A percentile compares a stretch with the other conserved stretches of the same genome.
Evolutionary conservation across 306 rosid genomes (phyloP).

Genomic region (Arachis hypogaea): DNA sequence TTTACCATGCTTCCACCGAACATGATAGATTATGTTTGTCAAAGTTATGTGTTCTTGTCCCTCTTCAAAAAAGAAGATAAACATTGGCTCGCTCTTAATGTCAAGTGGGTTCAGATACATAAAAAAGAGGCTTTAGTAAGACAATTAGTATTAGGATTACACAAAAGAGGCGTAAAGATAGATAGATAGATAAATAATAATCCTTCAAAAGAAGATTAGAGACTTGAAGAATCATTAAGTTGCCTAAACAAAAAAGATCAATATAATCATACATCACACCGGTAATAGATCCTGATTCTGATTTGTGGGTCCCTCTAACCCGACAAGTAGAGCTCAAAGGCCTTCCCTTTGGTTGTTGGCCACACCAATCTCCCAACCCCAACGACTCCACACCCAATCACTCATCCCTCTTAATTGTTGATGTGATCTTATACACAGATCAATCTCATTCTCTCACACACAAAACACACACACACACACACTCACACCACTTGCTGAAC

Average conservation of each 20-base stretch:
- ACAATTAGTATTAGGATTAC: conserved; percentile 19
- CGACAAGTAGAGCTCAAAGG: conserved; percentile 56
- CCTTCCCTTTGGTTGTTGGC: conserved; percentile 67
- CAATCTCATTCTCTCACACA: conserved; percentile 27
- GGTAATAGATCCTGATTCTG: conserved; percentile 77
- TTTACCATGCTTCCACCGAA: conserved; percentile 39
- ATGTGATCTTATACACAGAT: conserved; percentile 48
- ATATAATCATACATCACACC: conserved; percentile 72
- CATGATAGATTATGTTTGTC: conserved; percentile 33
- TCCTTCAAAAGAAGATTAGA: neutral
- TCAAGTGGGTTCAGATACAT: conserved; percentile 50
- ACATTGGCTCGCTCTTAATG: conserved; percentile 38
- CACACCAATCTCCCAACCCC: conserved; percentile 59
- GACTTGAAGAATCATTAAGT: conserved; percentile 34
- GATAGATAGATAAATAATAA: conserved; percentile 12
- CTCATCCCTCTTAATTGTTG: conserved; percentile 47
- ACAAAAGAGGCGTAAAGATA: neutral
- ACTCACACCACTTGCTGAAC: conserved; percentile 37
- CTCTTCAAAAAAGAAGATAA: conserved; percentile 35
- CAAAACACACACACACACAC: conserved; percentile 9
- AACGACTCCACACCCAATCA: conserved; percentile 69
- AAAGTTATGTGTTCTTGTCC: conserved; percentile 42
- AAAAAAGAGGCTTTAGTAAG: conserved; percentile 39
- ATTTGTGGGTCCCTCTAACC: conserved; percentile 81
- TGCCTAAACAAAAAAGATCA: conserved; percentile 46